phyloP scores from a whole-genome alignment of 495 filamentous ascomycete species.

The Podospora conica region DNA sequence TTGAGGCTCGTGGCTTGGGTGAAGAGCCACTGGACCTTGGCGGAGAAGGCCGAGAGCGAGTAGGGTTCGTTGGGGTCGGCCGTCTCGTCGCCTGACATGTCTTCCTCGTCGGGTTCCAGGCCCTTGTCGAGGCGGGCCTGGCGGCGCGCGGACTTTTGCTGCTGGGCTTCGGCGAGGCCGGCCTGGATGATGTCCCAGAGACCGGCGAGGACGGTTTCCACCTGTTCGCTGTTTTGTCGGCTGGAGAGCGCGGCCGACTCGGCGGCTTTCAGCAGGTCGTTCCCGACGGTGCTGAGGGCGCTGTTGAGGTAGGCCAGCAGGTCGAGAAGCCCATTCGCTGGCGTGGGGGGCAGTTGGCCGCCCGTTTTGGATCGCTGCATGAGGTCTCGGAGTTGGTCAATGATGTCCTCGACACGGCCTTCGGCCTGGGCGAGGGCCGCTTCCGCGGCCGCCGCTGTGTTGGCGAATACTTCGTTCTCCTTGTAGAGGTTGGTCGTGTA shows the following conservation, averaged over 20 bases:
- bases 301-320: constrained; percentile 40
- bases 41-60: constrained; percentile 60
- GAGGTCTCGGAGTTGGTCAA: constrained; percentile 27
- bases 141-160: constrained; percentile 46
- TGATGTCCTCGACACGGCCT: constrained; percentile 28
- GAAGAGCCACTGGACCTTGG: constrained; percentile 72
- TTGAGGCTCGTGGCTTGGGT: constrained; percentile 56
- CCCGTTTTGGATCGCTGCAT: constrained; percentile 22
- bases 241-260: constrained; percentile 23
- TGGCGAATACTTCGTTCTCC: constrained; percentile 11
- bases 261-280: constrained; percentile 28
- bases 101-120: constrained; percentile 39
- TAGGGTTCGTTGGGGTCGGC: constrained; percentile 52
- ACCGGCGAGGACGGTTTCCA: constrained; percentile 55
- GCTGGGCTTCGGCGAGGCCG: constrained; percentile 53
- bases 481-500: constrained; percentile 6
- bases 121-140: constrained; percentile 40
- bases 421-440: constrained; percentile 20
- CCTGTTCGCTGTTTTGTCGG: constrained; percentile 45
- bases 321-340: constrained; percentile 22
- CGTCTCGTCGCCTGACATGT: constrained; percentile 45
- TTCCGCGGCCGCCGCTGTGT: constrained; percentile 13
- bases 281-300: constrained; percentile 25
- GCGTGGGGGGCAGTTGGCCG: constrained; percentile 24
- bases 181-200: constrained; percentile 67